Percentiles rank a stretch among this genome's conserved stretches.
Evolutionary conservation across 805 yeast genomes (phyloP).

Genomic region (Ogataea salicorniae): DNA sequence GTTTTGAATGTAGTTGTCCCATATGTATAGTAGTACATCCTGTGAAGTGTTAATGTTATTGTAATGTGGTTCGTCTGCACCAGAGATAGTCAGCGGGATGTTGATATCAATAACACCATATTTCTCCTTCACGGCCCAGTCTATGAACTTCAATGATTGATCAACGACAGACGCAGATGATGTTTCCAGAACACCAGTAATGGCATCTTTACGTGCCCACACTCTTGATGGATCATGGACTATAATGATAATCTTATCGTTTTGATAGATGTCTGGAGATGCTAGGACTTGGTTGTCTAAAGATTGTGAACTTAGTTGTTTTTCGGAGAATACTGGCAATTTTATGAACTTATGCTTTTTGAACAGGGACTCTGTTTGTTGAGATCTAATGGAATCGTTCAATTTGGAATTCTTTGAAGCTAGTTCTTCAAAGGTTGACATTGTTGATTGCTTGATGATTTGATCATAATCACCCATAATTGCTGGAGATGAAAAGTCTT

Average conservation of each 20-base stretch:
- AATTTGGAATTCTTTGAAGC: constrained; percentile 44
- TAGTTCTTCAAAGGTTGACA: constrained; percentile 32
- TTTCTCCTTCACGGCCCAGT: constrained; percentile 54
- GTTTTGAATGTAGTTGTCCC: constrained; percentile 87
- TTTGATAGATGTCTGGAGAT: constrained; percentile 61
- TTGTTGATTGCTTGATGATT: constrained; percentile 36
- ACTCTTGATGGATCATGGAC: constrained; percentile 91
- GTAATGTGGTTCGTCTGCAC: constrained; percentile 45
- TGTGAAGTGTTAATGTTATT: constrained; percentile 66
- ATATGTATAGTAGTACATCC: constrained; percentile 69
- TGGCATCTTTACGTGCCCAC: constrained; percentile 82
- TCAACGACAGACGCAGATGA: constrained; percentile 71
- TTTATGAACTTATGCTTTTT: constrained; percentile 53
- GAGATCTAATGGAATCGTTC: constrained; percentile 69
- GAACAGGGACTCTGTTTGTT: constrained; percentile 57
- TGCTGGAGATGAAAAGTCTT: constrained; percentile 27
- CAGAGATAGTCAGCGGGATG: constrained; percentile 55
- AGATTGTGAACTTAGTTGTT: constrained; percentile 40
- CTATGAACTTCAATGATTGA: constrained; percentile 62
- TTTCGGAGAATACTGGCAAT: constrained; percentile 54
- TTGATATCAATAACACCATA: constrained; percentile 83
- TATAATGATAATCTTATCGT: constrained; percentile 60
- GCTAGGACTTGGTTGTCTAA: constrained; percentile 63
- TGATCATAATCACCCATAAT: constrained; percentile 30
- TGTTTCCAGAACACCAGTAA: constrained; percentile 72